Evolutionary conservation across 2,329 filamentous ascomycete species (phyloP).

Genomic region (Penicillium janthinellum): DNA sequence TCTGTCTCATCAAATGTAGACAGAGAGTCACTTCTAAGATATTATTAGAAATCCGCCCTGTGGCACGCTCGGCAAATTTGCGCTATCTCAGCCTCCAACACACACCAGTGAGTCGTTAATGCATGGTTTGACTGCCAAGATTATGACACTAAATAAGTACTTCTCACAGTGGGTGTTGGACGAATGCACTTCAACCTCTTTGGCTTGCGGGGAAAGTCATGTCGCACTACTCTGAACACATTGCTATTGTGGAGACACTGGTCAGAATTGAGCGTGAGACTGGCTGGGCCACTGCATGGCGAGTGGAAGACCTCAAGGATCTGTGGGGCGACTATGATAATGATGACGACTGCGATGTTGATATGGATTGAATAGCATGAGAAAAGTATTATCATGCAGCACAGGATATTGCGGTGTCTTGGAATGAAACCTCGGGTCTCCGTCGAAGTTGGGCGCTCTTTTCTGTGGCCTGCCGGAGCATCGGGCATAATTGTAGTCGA

Average conservation of each 20-base stretch:
- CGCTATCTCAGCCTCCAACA: slow-evolving; percentile 49
- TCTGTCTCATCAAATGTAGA: not conserved
- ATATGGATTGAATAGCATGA: slow-evolving; percentile 10
- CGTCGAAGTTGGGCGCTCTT: not conserved
- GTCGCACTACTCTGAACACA: slow-evolving; percentile 49
- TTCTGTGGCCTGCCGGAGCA: not conserved
- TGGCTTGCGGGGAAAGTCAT: slow-evolving; percentile 53
- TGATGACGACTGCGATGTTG: slow-evolving; percentile 20
- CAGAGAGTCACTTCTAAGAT: not conserved
- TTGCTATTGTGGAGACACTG: slow-evolving; percentile 51
- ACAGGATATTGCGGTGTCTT: not conserved
- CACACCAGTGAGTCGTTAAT: slow-evolving; percentile 37
- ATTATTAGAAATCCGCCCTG: slow-evolving; percentile 42
- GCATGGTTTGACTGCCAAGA: not conserved
- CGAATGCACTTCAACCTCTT: slow-evolving; percentile 50
- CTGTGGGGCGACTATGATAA: slow-evolving; percentile 52
- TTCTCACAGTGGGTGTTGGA: slow-evolving; percentile 43
- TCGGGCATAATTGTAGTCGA: not conserved
- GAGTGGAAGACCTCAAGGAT: slow-evolving; percentile 55
- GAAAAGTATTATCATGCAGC: not conserved
- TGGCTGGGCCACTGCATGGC: slow-evolving; percentile 58
- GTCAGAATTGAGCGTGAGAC: slow-evolving; percentile 55
- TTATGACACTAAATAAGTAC: slow-evolving; percentile 4
- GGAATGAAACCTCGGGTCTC: not conserved
- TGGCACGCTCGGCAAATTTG: slow-evolving; percentile 53